Evolutionary conservation across 352 stramenopile genomes (phyloP), one percentile per base, ranked within the genome.

Genomic region (Phytophthora pisi): DNA sequence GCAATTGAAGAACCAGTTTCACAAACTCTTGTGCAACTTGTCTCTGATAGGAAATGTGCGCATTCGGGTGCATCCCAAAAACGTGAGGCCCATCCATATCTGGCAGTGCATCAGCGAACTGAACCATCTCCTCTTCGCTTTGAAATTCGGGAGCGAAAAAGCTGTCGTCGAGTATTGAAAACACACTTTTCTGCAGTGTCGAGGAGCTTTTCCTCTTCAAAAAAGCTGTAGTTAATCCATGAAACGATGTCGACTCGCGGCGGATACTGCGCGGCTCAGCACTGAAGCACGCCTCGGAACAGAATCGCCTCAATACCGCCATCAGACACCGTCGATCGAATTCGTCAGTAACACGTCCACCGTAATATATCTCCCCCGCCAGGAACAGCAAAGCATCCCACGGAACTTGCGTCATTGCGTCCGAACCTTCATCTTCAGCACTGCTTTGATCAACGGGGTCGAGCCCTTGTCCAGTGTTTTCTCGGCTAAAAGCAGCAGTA

Each of bases 41-140:
- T 36, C 78, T 77, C 28, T 91, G 75, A 54, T 84, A 89, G 30
- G 86, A 83, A 28, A 92, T 71, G 34, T 93, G 86, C 1, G 86
- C 88, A 15, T 95, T 95, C 28, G 84, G 77, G 59, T 95, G 86
- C 79, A 95, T 91, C 0, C 86, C 86, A 73, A 95, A 93, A 16
- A 92, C 72, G n/a, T 88, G 81, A 18, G 86, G 84, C 1, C 68
- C 76, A 18, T 92, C 82, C 56, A 89, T 66, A 6, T 72, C 30
- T 1, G 83, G 69, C 16, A 94, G 30, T 0, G 8, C 42, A 15
- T 94, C 77, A 7, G 93, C 69, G 52, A 91, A 87, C 1, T 45
- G 57, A 1, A 53, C 18, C 81, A 92, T 92, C 4, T 75, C 70
- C 3, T 66, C 56, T 31, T 72, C 61, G 30, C 20, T 66, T 5